Percentiles rank a stretch among this genome's conserved stretches.
These are phyloP conservation scores for Aspergillus tubingensis DNA, from an alignment of 2,329 filamentous ascomycete species.

Conservation along the genomic window DNA sequence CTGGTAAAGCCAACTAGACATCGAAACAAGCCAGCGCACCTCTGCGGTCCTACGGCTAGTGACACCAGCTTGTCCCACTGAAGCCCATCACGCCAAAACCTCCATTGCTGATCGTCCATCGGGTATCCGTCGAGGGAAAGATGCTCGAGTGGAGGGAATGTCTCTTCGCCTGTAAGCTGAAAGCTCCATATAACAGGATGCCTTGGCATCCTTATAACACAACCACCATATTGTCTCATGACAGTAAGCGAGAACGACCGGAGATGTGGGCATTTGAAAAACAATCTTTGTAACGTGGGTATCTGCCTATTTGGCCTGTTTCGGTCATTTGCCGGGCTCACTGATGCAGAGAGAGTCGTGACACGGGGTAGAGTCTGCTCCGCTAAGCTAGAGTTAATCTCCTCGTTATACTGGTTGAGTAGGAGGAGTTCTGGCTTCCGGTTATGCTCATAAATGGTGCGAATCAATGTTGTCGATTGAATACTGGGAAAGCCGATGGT, in stretches of 20 bases:
- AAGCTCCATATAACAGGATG: not conserved
- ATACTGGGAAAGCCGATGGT: not conserved
- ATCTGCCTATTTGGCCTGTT: not conserved
- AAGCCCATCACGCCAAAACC: not conserved
- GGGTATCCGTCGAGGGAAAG: not conserved
- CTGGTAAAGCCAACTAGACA: not conserved
- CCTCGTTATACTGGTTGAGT: not conserved
- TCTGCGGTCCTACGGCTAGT: not conserved
- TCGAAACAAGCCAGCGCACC: not conserved
- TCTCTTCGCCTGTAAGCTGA: not conserved
- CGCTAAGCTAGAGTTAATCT: not conserved
- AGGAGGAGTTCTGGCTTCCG: not conserved
- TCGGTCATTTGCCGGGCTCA: not conserved
- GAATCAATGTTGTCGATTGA: not conserved
- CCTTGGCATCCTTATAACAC: not conserved
- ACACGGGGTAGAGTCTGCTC: not conserved
- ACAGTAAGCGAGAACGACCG: not conserved
- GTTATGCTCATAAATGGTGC: not conserved
- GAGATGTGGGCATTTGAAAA: not conserved
- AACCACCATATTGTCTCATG: not conserved
- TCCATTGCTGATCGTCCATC: not conserved
- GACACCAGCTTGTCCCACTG: not conserved
- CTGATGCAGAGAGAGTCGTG: not conserved
- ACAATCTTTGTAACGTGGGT: not conserved
- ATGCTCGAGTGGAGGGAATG: not conserved